Conservation (phyloP, 495 filamentous ascomycete genomes). For the Hypomontagnella submonticulosa region DNA sequence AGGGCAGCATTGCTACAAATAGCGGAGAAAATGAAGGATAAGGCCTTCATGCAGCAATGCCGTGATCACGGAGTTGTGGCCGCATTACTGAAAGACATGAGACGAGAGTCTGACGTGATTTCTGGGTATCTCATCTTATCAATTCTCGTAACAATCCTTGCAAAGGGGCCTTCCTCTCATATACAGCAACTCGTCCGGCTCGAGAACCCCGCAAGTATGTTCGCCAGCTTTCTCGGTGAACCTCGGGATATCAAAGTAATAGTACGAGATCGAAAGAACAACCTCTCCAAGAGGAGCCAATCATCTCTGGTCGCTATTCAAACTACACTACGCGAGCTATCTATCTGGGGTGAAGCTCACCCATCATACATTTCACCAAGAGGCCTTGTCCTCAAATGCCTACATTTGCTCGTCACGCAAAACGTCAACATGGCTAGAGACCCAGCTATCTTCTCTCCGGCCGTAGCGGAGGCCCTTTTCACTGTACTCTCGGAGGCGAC, state of each 20-base stretch:
- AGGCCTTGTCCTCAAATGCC: constrained; percentile 68
- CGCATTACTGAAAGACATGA: constrained; percentile 68
- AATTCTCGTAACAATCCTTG: constrained; percentile 65
- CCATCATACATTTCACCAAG: constrained; percentile 69
- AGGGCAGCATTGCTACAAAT: constrained; percentile 71
- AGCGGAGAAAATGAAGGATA: constrained; percentile 75
- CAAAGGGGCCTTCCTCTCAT: constrained; percentile 60
- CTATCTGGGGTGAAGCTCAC: constrained; percentile 65
- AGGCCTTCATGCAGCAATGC: constrained; percentile 74
- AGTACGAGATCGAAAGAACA: constrained; percentile 71
- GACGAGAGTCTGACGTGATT: constrained; percentile 64
- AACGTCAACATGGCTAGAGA: constrained; percentile 56
- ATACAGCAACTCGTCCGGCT: constrained; percentile 61
- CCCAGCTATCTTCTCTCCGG: constrained; percentile 59
- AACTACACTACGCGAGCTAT: constrained; percentile 57
- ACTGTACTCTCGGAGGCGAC: constrained; percentile 56
- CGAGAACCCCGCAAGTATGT: constrained; percentile 60
- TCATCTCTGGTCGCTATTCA: constrained; percentile 64
- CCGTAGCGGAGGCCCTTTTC: constrained; percentile 63
- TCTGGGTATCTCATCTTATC: constrained; percentile 68
- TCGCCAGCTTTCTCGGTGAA: constrained; percentile 64
- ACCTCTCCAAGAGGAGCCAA: constrained; percentile 73
- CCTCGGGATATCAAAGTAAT: constrained; percentile 63
- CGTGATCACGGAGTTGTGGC: constrained; percentile 77
- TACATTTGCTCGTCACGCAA: constrained; percentile 69